Evolutionary conservation across 371 early-diverging fungal species (phyloP).

Genomic region (Blakeslea trispora): DNA sequence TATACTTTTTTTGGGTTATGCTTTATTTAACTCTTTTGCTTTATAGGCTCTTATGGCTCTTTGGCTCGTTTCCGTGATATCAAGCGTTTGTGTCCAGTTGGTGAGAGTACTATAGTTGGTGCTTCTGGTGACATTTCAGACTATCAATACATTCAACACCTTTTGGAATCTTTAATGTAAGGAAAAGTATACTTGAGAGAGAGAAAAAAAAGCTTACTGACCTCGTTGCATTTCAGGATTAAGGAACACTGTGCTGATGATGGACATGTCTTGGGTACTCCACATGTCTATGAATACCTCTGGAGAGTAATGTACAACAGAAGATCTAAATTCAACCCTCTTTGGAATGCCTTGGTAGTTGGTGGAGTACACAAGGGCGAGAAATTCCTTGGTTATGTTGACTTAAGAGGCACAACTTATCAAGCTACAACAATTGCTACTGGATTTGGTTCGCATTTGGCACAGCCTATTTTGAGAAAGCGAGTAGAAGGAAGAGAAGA

Average conservation of each 20-base stretch:
- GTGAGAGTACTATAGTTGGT: constrained; percentile 86
- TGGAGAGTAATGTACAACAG: constrained; percentile 94
- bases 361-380: constrained; percentile 86
- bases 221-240: no score
- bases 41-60: constrained; percentile 93
- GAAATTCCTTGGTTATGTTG: constrained; percentile 92
- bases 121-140: constrained; percentile 97
- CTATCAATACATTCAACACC: constrained; percentile 87
- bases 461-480: constrained; percentile 95
- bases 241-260: constrained; percentile 89
- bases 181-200: no score
- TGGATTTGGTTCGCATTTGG: constrained; percentile 95
- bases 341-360: constrained; percentile 95
- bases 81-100: constrained; percentile 81
- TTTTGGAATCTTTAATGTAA: constrained; percentile 84
- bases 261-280: constrained; percentile 83
- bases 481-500: constrained; percentile 86
- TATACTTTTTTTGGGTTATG: no score
- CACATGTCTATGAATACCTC: constrained; percentile 89
- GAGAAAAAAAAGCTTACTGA: no score
- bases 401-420: constrained; percentile 96
- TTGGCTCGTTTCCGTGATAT: constrained; percentile 94
- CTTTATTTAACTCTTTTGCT: no score
- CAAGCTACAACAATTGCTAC: constrained; percentile 93
- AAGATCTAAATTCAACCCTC: constrained; percentile 91